Base-by-base conservation (phyloP, 306 rosid genomes). In the Glycine tomentella region DNA sequence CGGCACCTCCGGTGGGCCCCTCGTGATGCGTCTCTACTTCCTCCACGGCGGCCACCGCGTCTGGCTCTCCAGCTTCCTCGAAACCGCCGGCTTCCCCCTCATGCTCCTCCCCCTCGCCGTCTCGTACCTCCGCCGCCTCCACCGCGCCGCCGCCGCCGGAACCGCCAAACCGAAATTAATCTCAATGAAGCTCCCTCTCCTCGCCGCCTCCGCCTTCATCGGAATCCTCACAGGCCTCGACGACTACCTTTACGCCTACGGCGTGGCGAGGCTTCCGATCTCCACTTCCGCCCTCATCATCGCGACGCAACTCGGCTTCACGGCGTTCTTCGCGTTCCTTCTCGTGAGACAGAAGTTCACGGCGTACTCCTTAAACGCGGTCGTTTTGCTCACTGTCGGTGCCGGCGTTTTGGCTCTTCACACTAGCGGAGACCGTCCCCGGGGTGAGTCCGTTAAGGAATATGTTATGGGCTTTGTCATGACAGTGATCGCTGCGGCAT, bases 11-110 rank as follows among this genome's bases (percentile, higher is more conserved):
- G 92, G 92, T 5, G 97, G 97, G 16, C 98, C 97, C 6, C 70
- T 94, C 46, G 36, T 90, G 3, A 81, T 81, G 88, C 91, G 98
- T 13, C 92, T 94, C 71, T 94, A 94, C 84, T 94, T 87, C 88
- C 3, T 92, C 76, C 92, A 88, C 36, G 97, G 98, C 57, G 95
- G 98, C 71, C 56, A 88, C 0, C 89, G 97, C 0, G 84, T 92
- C 16, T 90, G 97, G 96, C 91, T 94, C 6, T 89, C 93, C 0
- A 65, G 89, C 87, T 86, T 67, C 77, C 95, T 94, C 7, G 67
- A 90, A 77, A 89, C 97, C 50, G 92, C 83, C 6, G 96, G 92
- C 51, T 94, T 87, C 80, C 98, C 98, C 1, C 1, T 94, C 76
- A 78, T 92, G 55, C 34, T 94, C 11, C 0, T 87, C 33, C 97